phyloP scores from a whole-genome alignment of 2,329 filamentous ascomycete species.

The Diaporthe velutina region DNA sequence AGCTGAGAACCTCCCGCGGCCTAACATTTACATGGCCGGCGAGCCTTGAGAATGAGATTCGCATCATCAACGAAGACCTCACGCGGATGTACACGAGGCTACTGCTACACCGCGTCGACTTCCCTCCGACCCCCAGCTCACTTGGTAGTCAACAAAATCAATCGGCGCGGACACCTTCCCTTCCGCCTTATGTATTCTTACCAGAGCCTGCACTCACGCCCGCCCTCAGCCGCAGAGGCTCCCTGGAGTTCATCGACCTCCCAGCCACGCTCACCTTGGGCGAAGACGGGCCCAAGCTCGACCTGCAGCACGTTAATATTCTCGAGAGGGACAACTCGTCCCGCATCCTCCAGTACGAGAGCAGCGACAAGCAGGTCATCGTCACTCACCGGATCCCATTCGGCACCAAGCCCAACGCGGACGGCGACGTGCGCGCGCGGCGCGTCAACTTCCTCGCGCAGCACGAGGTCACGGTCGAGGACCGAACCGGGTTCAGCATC shows the following conservation, averaged over 20 bases:
- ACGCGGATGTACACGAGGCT: slow-evolving; percentile 26
- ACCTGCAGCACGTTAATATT: slow-evolving; percentile 16
- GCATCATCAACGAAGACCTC: slow-evolving; percentile 23
- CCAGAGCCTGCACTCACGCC: slow-evolving; percentile 24
- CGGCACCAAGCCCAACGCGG: slow-evolving; percentile 28
- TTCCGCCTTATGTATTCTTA: slow-evolving; percentile 10
- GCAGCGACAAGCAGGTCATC: slow-evolving; percentile 19
- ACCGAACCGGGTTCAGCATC: slow-evolving; percentile 17
- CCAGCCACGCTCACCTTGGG: background rate
- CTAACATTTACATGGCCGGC: slow-evolving; percentile 25
- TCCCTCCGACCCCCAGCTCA: slow-evolving; percentile 18
- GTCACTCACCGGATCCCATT: slow-evolving; percentile 31
- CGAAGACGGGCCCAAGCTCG: slow-evolving; percentile 3
- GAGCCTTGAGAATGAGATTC: slow-evolving; percentile 30
- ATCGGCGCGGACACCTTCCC: background rate
- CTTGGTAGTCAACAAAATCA: slow-evolving; percentile 1
- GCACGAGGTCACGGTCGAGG: slow-evolving; percentile 31
- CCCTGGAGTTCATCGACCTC: slow-evolving; percentile 25
- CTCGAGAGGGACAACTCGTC: slow-evolving; percentile 27
- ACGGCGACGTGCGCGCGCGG: slow-evolving; percentile 22
- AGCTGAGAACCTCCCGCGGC: slow-evolving; percentile 5
- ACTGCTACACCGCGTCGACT: slow-evolving; percentile 1
- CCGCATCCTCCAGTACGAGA: slow-evolving; percentile 31
- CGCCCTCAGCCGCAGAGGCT: slow-evolving; percentile 12
- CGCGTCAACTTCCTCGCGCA: slow-evolving; percentile 25